A percentile compares a stretch with the other conserved stretches of the same genome.
Evolutionary conservation across 129 eudicot species (phyloP).

Genomic region (Smallanthus sonchifolius): DNA sequence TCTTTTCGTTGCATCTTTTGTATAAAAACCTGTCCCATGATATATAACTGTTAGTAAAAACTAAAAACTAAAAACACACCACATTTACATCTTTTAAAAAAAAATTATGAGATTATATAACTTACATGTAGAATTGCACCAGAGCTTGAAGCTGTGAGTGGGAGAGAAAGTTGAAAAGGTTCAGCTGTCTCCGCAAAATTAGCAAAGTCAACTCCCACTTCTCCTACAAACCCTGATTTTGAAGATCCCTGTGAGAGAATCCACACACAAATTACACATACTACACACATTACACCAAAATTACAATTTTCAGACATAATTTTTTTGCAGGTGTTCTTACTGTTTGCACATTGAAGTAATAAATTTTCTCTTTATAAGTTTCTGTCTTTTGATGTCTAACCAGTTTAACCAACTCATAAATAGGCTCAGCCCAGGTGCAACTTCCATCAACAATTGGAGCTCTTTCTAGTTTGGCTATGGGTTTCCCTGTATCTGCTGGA

Average conservation of each 20-base stretch:
- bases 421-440: conserved; percentile 78
- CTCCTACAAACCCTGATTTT: conserved; percentile 77
- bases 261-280: not conserved
- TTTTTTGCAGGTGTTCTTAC: conserved; percentile 36
- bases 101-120: not conserved
- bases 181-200: conserved; percentile 67
- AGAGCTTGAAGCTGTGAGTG: conserved; percentile 54
- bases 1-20: conserved; percentile 65
- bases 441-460: conserved; percentile 63
- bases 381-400: conserved; percentile 61
- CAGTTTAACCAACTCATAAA: conserved; percentile 76
- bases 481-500: conserved; percentile 83
- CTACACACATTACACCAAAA: not conserved
- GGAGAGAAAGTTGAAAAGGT: conserved; percentile 56
- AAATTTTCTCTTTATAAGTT: conserved; percentile 56
- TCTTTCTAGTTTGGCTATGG: conserved; percentile 62
- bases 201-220: conserved; percentile 73
- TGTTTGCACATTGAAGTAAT: conserved; percentile 63
- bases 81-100: not conserved
- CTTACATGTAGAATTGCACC: conserved; percentile 85
- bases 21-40: conserved; percentile 59
- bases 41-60: not conserved
- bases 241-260: conserved; percentile 71
- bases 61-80: not conserved
- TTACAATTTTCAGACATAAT: not conserved